Base-by-base conservation (phyloP, 2,329 filamentous ascomycete genomes). In the Malbranchea cinnamomea region DNA sequence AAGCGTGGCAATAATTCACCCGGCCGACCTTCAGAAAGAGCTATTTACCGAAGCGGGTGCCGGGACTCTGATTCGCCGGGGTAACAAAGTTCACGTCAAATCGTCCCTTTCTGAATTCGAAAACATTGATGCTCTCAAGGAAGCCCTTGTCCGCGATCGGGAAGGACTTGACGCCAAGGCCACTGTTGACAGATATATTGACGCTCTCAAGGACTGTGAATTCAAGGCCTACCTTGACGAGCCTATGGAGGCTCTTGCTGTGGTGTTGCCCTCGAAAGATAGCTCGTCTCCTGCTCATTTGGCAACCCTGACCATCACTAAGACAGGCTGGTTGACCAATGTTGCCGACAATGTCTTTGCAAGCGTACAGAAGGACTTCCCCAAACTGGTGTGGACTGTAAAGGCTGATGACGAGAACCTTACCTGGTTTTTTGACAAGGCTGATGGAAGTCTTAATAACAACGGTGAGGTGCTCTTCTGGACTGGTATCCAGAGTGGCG, bases 341-440 rank as follows among this genome's bases (percentile, higher is more conserved):
- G 76, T 94, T 19, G 81, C 85, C 17, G 89, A 95, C 54, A 94
- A 95, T 48, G 80, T 95, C 34, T 93, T 95, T 54, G 73, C 78
- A 40, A 78, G 80, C 38, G 80, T 95, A 53, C 91, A 87, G 67
- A 91, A 92, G 57, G 87, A 94, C 49, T 79, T 85, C 54, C 75
- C 84, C 32, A 83, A 78, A 59, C 67, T 95, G 41, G 79, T 83
- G 40, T 98, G 85, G 87, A 92, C 84, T n/a, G 87, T 94, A 37
- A 87, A 81, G 61, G 78, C 85, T 48, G 79, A 91, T 43, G 85
- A 95, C 46, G 87, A 95, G 67, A 94, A 95, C 54, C 65, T 95
- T 45, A 85, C 83, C 7, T 95, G 87, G 89, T 94, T 95, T 65
- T 91, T 92, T 43, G 85, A 93, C 57, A 93, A 93, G 67, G 79